Evolutionary conservation across 1,284 basidiomycete genomes (phyloP).

Genomic region (Peniophora sp.): DNA sequence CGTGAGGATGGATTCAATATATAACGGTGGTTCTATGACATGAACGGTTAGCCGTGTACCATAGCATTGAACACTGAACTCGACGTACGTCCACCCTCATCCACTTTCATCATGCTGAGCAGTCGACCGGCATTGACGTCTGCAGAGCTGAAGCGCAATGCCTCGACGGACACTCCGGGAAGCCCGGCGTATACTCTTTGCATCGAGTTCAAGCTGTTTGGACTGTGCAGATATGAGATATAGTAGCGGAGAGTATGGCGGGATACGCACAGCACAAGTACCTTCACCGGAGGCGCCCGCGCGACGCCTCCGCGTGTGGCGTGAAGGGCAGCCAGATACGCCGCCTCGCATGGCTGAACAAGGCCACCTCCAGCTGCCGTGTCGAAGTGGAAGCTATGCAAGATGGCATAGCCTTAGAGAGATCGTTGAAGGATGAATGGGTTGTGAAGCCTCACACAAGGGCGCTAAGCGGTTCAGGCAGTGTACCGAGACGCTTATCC

Average conservation of each 20-base stretch:
- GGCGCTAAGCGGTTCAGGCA: slow-evolving; percentile 19
- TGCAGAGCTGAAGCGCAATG: slow-evolving; percentile 19
- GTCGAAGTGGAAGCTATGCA: slow-evolving; percentile 14
- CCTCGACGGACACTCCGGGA: slow-evolving; percentile 19
- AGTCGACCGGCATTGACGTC: slow-evolving; percentile 24
- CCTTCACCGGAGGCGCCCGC: slow-evolving; percentile 9
- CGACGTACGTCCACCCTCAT: slow-evolving; percentile 10
- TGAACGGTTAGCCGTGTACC: too few relatives aligned
- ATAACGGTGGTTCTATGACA: slow-evolving; percentile 17
- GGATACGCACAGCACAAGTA: slow-evolving; percentile 12
- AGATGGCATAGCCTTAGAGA: too few relatives aligned
- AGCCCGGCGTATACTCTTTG: slow-evolving; percentile 20
- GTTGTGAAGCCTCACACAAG: too few relatives aligned
- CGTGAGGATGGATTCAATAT: slow-evolving; percentile 17
- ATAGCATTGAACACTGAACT: too few relatives aligned
- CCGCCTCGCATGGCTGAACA: slow-evolving; percentile 15
- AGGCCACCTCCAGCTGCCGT: slow-evolving; percentile 11
- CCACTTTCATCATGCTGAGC: slow-evolving; percentile 27
- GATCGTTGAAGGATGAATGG: too few relatives aligned
- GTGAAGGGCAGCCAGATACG: slow-evolving; percentile 11
- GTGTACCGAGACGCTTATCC: slow-evolving; percentile 16
- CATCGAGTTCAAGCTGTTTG: slow-evolving; percentile 17
- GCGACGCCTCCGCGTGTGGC: background rate
- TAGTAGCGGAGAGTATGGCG: too few relatives aligned
- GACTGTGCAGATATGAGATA: too few relatives aligned